Base-by-base conservation (phyloP, 768 basidiomycete genomes). In the Sporobolomyces phaffii region DNA sequence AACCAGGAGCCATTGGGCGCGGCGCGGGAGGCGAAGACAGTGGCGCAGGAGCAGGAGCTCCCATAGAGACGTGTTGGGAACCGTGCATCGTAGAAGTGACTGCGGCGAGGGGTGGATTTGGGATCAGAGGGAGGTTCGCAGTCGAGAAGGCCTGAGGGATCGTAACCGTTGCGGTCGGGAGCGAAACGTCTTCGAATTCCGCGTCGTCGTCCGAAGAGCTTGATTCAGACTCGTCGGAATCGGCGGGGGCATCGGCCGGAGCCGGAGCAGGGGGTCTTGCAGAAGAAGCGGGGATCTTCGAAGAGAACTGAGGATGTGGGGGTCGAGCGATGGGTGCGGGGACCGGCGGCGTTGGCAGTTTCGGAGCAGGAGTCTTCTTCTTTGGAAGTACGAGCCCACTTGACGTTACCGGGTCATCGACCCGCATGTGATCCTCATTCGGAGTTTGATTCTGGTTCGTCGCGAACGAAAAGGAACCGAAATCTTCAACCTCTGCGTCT, bases 401-500 rank as follows among this genome's bases (percentile, higher is more conserved):
- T n/a, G n/a, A n/a, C n/a, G n/a, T n/a, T n/a, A n/a, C n/a, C n/a
- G n/a, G n/a, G n/a, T n/a, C n/a, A n/a, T n/a, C n/a, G 18, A 47
- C 17, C n/a, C 14, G 45, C 17, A 11, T 41, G 40, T 41, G 40
- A 41, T 20, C 11, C 10, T 41, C 11, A 20, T n/a, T n/a, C n/a
- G n/a, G n/a, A 45, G 44, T 45, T 13, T 45, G 20, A 24, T 17
- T 7, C 24, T 49, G 14, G 9, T 49, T 49, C 7, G 26, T 49
- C 18, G 57, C 29, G 40, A 61, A 48, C 31, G 50, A 43, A 11
- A 62, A 14, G 26, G 29, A n/a, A 1, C 62, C 62, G 36, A 63
- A 63, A 33, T 64, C 47, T 31, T 64, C 54, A 20, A 57, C 62
- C 38, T 64, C 45, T 9, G 51, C 50, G 9, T 29, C 28, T 34